phyloP scores from a whole-genome alignment of 805 yeast species.

The Saturnispora dispora region DNA sequence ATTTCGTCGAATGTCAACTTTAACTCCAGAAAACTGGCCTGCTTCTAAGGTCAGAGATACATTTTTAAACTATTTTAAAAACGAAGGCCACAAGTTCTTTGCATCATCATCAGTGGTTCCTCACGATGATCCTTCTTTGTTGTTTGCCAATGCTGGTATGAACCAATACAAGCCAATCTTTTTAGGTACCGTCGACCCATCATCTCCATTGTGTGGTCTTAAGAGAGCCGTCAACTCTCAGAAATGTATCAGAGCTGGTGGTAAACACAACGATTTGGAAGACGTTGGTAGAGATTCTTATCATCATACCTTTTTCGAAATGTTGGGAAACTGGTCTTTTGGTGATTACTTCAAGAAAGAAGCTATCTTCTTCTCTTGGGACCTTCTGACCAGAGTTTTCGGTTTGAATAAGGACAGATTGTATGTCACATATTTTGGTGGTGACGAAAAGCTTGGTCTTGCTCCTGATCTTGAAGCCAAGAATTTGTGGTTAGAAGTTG shows the following conservation, averaged over 20 bases:
- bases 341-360: conserved; percentile 98
- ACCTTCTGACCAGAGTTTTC: conserved; percentile 74
- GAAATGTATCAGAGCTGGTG: conserved; percentile 99
- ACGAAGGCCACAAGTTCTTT: conserved; percentile 65
- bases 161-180: conserved; percentile 97
- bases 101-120: conserved; percentile 95
- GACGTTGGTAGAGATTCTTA: conserved; percentile 98
- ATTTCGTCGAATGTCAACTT: conserved; percentile 8
- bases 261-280: conserved; percentile 95
- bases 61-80: conserved; percentile 71
- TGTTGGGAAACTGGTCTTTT: conserved; percentile 99
- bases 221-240: conserved; percentile 93
- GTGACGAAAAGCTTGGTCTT: conserved; percentile 73
- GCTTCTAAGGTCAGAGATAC: conserved; percentile 59
- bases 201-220: conserved; percentile 73
- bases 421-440: conserved; percentile 95
- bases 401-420: conserved; percentile 71
- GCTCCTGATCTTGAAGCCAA: conserved; percentile 94
- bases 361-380: conserved; percentile 87
- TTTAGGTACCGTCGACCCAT: conserved; percentile 94
- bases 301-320: conserved; percentile 97
- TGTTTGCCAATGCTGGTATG: conserved; percentile 99
- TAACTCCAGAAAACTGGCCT: conserved; percentile 32
- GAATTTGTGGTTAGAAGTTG: conserved; percentile 74
- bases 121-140: conserved; percentile 92